A percentile compares a stretch with the other conserved stretches of the same genome.
phyloP scores from a whole-genome alignment of 805 yeast species.

The Barnettozyma pratensis region DNA sequence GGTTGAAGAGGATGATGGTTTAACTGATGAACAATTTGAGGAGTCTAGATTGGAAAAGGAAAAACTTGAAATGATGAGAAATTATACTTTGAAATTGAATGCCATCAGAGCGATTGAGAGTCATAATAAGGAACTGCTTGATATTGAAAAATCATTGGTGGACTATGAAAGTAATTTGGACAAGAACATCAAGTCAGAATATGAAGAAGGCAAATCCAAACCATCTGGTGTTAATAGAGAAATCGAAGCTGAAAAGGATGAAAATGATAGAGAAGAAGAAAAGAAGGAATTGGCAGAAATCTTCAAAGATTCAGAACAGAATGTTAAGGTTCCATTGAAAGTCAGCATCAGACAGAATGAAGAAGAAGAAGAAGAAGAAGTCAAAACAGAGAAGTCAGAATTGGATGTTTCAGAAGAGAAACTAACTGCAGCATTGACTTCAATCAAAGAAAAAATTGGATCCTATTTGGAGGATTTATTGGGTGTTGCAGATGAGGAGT shows the following conservation, averaged over 20 bases:
- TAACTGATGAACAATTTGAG: conserved; percentile 31
- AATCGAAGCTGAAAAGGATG: conserved; percentile 41
- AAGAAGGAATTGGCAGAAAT: conserved; percentile 11
- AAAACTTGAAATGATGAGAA: conserved; percentile 15
- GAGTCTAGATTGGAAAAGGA: conserved; percentile 24
- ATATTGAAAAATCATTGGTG: conserved; percentile 20
- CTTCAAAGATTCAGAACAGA: background rate
- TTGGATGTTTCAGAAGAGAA: conserved; percentile 5
- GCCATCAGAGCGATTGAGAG: conserved; percentile 11
- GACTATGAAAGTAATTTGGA: conserved; percentile 35
- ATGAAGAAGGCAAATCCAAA: conserved; percentile 14
- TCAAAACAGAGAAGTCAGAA: conserved; percentile 2
- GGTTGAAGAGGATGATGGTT: conserved; percentile 22
- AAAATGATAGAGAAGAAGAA: conserved; percentile 34
- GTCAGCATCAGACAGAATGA: conserved; percentile 2
- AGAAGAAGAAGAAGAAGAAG: conserved; percentile 1
- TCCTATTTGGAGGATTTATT: conserved; percentile 44
- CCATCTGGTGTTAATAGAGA: conserved; percentile 18
- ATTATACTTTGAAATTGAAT: conserved; percentile 17
- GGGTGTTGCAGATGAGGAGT: conserved; percentile 48
- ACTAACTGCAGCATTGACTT: conserved; percentile 15
- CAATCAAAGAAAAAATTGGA: conserved; percentile 34
- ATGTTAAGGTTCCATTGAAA: conserved; percentile 3
- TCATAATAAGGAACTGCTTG: conserved; percentile 16
- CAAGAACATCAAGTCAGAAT: conserved; percentile 23